phyloP scores from a whole-genome alignment of 2,329 filamentous ascomycete species.

The Drechslera avenae region DNA sequence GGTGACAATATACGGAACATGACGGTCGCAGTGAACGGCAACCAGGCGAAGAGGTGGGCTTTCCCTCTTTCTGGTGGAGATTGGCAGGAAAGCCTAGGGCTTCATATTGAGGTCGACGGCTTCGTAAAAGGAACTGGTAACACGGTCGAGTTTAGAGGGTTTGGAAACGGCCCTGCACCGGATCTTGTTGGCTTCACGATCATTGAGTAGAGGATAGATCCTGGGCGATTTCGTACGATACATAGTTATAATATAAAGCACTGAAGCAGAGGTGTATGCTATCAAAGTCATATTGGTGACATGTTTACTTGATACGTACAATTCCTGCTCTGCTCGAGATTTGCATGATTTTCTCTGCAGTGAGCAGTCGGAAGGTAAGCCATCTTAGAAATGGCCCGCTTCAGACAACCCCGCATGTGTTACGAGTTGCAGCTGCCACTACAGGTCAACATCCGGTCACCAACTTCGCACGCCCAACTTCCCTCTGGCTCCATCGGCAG shows the following conservation, averaged over 20 bases:
- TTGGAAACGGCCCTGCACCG: constrained; percentile 25
- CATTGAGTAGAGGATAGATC: constrained; percentile 11
- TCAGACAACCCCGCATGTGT: constrained; percentile 2
- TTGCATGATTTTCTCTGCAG: too few relatives aligned
- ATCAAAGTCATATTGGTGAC: too few relatives aligned
- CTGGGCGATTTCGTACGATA: too few relatives aligned
- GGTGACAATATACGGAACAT: constrained; percentile 47
- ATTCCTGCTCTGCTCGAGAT: too few relatives aligned
- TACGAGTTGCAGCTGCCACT: neutral
- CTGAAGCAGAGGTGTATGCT: too few relatives aligned
- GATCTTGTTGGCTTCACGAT: constrained; percentile 42
- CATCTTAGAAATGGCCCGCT: too few relatives aligned
- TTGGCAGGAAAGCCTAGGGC: constrained; percentile 42
- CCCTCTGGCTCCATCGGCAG: neutral
- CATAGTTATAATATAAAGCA: too few relatives aligned
- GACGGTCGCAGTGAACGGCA: constrained; percentile 48
- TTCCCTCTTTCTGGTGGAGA: constrained; percentile 50
- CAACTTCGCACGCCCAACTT: neutral
- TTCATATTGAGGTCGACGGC: constrained; percentile 36
- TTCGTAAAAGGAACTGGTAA: constrained; percentile 32
- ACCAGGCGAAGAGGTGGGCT: constrained; percentile 40
- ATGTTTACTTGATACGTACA: too few relatives aligned
- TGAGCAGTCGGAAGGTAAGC: too few relatives aligned
- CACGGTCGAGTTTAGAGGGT: constrained; percentile 26
- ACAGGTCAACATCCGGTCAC: constrained; percentile 5